Conservation (phyloP, 768 basidiomycete species). For the Strobilomyces confusus region DNA sequence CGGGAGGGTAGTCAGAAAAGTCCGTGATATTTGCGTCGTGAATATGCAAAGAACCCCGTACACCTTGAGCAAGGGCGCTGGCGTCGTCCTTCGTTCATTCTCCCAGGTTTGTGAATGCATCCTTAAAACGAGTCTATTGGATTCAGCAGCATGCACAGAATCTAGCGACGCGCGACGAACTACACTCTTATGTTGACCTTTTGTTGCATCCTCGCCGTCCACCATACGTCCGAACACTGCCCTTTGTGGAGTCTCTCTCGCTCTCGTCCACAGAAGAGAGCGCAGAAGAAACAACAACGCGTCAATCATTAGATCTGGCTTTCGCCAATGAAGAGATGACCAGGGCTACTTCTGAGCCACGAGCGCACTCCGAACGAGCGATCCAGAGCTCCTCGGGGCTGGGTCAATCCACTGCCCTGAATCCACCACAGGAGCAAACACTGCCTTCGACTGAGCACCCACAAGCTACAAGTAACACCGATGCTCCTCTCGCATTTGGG, state of each 20-base stretch:
- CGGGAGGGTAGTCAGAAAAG: slow-evolving; percentile 37
- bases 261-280: slow-evolving; percentile 63
- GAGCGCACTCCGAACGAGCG: not conserved
- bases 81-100: slow-evolving; percentile 48
- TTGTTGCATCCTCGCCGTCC: slow-evolving; percentile 79
- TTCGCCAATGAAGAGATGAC: slow-evolving; percentile 7
- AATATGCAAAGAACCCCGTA: slow-evolving; percentile 52
- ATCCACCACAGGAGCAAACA: not conserved
- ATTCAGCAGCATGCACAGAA: slow-evolving; percentile 13
- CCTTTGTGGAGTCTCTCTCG: slow-evolving; percentile 56
- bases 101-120: slow-evolving; percentile 28
- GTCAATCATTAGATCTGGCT: slow-evolving; percentile 39
- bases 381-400: not conserved
- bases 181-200: slow-evolving; percentile 47
- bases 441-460: not conserved
- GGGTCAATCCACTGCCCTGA: not conserved
- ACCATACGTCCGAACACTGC: slow-evolving; percentile 64
- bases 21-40: slow-evolving; percentile 47
- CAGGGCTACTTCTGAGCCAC: not conserved
- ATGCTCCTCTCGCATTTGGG: not conserved
- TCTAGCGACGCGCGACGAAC: slow-evolving; percentile 10
- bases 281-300: slow-evolving; percentile 52
- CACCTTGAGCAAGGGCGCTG: slow-evolving; percentile 58
- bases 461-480: not conserved
- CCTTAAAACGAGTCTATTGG: not conserved